These are phyloP conservation scores for Rugonectria rugulosa DNA, from an alignment of 2,329 filamentous ascomycete genomes.

Conservation along the genomic window DNA sequence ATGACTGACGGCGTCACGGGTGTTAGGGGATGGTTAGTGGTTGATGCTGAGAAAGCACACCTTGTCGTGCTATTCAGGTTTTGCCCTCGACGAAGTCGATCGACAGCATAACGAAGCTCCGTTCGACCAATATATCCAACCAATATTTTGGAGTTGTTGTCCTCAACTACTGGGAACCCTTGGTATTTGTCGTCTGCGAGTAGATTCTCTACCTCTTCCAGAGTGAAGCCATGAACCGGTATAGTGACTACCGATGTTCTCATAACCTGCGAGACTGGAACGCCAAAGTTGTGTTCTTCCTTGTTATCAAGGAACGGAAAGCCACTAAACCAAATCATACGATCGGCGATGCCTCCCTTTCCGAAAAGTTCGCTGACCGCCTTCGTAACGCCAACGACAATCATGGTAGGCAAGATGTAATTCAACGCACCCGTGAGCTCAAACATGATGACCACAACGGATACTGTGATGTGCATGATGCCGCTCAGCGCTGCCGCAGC, in stretches of 20 bases:
- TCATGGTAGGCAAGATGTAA: conserved; percentile 98
- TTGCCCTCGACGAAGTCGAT: conserved; percentile 77
- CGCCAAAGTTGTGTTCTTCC: conserved; percentile 95
- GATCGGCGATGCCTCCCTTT: conserved; percentile 96
- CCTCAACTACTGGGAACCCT: conserved; percentile 90
- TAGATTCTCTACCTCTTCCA: conserved; percentile 79
- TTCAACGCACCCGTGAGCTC: conserved; percentile 96
- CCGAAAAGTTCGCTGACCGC: conserved; percentile 89
- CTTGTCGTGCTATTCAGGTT: conserved; percentile 70
- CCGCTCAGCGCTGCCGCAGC: conserved; percentile 91
- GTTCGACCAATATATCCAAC: conserved; percentile 93
- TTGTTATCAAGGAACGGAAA: conserved; percentile 98
- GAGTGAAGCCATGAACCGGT: conserved; percentile 74
- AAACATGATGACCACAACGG: conserved; percentile 99
- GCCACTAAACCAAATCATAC: conserved; percentile 98
- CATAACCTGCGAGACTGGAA: conserved; percentile 92
- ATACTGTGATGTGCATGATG: conserved; percentile 98
- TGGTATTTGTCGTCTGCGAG: conserved; percentile 83
- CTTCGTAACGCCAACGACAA: conserved; percentile 96
- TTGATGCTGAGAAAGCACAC: conserved; percentile 73
- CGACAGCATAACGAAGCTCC: conserved; percentile 89
- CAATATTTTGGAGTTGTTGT: conserved; percentile 72
- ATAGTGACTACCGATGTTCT: conserved; percentile 77
- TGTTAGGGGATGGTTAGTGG: conserved; percentile 39
- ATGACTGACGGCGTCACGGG: conserved; percentile 41